Percentiles rank a stretch among this genome's conserved stretches.
Conservation (phyloP, 2,329 filamentous ascomycete genomes). For the Ceratocystis eucalypticola region DNA sequence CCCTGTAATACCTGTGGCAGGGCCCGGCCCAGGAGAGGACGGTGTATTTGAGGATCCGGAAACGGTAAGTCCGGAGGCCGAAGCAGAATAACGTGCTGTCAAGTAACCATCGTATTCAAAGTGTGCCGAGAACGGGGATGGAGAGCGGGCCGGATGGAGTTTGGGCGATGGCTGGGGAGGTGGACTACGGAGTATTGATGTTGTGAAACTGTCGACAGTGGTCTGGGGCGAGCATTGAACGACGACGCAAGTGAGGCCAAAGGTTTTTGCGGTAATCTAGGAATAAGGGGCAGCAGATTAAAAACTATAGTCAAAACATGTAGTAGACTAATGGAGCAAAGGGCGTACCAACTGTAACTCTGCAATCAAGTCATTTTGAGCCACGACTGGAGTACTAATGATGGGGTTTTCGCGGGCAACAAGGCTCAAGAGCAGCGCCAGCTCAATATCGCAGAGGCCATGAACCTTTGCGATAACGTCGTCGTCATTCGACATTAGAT, state of each 20-base stretch:
- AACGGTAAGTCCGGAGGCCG: slow-evolving; percentile 24
- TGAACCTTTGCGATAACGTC: slow-evolving; percentile 56
- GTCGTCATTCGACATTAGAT: slow-evolving; percentile 47
- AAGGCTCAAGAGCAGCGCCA: slow-evolving; percentile 71
- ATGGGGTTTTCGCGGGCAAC: slow-evolving; percentile 77
- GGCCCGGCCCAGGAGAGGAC: slow-evolving; percentile 17
- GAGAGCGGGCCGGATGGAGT: slow-evolving; percentile 22
- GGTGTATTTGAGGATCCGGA: slow-evolving; percentile 22
- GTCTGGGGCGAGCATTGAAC: slow-evolving; percentile 60
- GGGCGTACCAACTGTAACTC: slow-evolving; percentile 54
- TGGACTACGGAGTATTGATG: slow-evolving; percentile 45
- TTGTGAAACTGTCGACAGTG: slow-evolving; percentile 68
- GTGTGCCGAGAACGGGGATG: slow-evolving; percentile 22
- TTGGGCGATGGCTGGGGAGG: slow-evolving; percentile 15
- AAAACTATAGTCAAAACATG: neutral
- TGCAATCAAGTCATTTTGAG: slow-evolving; percentile 47
- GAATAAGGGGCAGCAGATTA: neutral
- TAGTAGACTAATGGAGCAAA: neutral
- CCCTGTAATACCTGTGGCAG: slow-evolving; percentile 11
- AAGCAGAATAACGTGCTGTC: slow-evolving; percentile 24
- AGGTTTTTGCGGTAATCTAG: slow-evolving; percentile 54
- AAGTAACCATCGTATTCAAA: slow-evolving; percentile 21
- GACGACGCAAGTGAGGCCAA: slow-evolving; percentile 55
- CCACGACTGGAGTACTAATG: slow-evolving; percentile 55
- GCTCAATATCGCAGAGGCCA: slow-evolving; percentile 71